A percentile compares a stretch with the other conserved stretches of the same genome.
Conservation (phyloP, 1,284 basidiomycete species). For the Trichosporon coremiiforme region DNA sequence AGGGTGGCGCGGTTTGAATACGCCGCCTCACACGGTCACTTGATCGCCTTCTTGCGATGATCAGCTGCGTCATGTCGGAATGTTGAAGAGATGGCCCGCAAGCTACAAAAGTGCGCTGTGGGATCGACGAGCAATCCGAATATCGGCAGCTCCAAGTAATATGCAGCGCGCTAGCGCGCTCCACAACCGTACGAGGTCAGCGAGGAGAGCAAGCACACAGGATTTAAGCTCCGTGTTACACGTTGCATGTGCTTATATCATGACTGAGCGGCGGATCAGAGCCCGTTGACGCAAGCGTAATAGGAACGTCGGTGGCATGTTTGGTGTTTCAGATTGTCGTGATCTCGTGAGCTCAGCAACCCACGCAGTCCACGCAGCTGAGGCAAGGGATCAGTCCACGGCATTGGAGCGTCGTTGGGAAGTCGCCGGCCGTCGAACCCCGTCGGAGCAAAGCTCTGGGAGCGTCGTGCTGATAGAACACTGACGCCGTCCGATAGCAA, state of each 20-base stretch:
- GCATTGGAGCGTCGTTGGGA: background rate
- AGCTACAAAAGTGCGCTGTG: background rate
- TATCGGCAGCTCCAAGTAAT: background rate
- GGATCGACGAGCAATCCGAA: constrained; percentile 5
- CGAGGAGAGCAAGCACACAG: background rate
- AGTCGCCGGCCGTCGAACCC: too few species aligned
- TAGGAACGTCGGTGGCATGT: constrained; percentile 2
- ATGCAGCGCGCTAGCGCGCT: background rate
- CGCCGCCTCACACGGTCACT: background rate
- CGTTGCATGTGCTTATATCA: background rate
- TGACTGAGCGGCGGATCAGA: background rate
- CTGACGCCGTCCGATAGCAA: background rate
- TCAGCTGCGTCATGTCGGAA: background rate
- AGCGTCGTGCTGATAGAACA: background rate
- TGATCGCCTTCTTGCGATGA: background rate
- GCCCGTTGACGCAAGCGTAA: background rate
- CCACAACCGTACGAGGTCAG: background rate
- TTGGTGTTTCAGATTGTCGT: constrained; percentile 1
- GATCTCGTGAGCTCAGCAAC: background rate
- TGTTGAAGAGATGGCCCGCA: background rate
- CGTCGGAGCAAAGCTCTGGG: background rate
- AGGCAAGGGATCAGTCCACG: background rate
- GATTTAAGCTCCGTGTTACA: background rate
- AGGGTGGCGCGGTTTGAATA: background rate
- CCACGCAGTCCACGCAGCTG: background rate